Percentiles rank a stretch among this genome's conserved stretches.
phyloP scores from a whole-genome alignment of 257 asterid genomes.

The Rubia yunnanensis region DNA sequence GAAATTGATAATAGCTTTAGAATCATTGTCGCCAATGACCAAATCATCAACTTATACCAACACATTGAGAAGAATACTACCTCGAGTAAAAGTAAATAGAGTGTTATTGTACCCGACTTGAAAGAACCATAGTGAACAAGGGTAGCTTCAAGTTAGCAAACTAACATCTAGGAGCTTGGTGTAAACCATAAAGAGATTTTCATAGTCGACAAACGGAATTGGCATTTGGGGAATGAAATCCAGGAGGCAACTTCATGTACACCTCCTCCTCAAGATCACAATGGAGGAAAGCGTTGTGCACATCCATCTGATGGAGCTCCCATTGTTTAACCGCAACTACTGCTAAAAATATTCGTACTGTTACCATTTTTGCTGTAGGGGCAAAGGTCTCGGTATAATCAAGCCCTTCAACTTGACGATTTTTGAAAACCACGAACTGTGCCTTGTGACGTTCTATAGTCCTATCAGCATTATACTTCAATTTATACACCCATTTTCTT shows the following conservation, averaged over 20 bases:
- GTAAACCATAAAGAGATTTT: background rate
- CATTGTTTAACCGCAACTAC: too few relatives aligned
- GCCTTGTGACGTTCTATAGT: background rate
- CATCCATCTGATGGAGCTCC: too few relatives aligned
- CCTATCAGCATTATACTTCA: background rate
- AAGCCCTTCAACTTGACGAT: background rate
- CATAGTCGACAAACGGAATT: background rate
- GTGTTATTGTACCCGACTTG: background rate
- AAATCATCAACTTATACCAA: slow-evolving; percentile 7
- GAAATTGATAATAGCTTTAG: too few relatives aligned
- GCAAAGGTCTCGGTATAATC: background rate
- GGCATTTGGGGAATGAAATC: background rate
- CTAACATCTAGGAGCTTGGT: slow-evolving; percentile 5
- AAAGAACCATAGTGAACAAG: background rate
- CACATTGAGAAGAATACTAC: too few relatives aligned
- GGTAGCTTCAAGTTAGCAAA: background rate
- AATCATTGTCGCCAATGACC: background rate
- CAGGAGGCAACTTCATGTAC: slow-evolving; percentile 14
- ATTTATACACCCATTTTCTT: background rate
- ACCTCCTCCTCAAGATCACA: too few relatives aligned
- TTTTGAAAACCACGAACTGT: too few relatives aligned
- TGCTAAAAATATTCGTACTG: too few relatives aligned
- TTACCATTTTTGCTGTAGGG: too few relatives aligned
- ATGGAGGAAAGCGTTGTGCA: too few relatives aligned
- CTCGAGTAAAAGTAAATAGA: background rate